A percentile compares a stretch with the other conserved stretches of the same genome.
These are phyloP conservation scores for Sclerotinia glacialis DNA, from an alignment of 2,329 filamentous ascomycete species.

Conservation along the genomic window DNA sequence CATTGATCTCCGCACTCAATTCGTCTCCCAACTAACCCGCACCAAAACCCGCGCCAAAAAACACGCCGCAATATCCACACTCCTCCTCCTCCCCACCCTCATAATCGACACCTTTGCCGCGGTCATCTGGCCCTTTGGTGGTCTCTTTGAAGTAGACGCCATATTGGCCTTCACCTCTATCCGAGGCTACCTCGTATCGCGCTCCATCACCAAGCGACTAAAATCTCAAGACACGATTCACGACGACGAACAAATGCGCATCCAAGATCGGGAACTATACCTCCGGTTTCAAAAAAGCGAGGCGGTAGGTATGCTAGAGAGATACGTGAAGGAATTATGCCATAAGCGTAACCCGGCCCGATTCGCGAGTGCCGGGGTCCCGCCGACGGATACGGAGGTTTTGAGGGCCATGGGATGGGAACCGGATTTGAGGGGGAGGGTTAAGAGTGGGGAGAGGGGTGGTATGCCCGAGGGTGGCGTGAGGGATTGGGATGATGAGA, in stretches of 20 bases:
- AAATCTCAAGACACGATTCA: neutral
- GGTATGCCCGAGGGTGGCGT: constrained; percentile 10
- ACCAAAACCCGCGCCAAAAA: neutral
- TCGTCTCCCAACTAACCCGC: neutral
- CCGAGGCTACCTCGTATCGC: constrained; percentile 23
- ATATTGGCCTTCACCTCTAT: constrained; percentile 39
- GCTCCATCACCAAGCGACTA: neutral
- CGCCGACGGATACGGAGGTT: constrained; percentile 24
- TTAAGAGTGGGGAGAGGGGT: constrained; percentile 13
- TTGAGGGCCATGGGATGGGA: constrained; percentile 24
- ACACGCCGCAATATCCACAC: constrained; percentile 5
- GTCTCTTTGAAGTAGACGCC: constrained; percentile 38
- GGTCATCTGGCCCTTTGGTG: constrained; percentile 39
- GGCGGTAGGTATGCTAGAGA: neutral
- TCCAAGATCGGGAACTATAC: neutral
- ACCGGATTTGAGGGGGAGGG: constrained; percentile 15
- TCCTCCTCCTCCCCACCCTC: constrained; percentile 7
- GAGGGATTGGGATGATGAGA: constrained; percentile 24
- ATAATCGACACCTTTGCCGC: constrained; percentile 30
- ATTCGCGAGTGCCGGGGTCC: constrained; percentile 23
- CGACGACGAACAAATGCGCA: neutral
- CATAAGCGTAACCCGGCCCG: constrained; percentile 18
- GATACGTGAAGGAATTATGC: constrained; percentile 3
- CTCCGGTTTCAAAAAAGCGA: neutral
- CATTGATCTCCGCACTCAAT: neutral